These are phyloP conservation scores for Lanmaoa rubissima DNA, from an alignment of 768 basidiomycete species.

Conservation along the genomic window DNA sequence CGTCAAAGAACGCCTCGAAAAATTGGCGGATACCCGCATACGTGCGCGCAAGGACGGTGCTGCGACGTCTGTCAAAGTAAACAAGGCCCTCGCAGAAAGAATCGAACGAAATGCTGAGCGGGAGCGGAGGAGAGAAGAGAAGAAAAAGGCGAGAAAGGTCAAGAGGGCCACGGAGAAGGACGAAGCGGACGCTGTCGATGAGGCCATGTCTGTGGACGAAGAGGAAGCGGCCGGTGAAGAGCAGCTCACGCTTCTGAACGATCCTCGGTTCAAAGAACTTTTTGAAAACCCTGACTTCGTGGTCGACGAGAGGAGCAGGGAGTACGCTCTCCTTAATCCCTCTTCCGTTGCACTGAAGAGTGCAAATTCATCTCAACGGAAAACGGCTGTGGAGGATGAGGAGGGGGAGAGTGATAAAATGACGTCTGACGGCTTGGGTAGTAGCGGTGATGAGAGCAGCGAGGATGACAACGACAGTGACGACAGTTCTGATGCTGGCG, in stretches of 20 bases:
- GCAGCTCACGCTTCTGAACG: slow-evolving; percentile 59
- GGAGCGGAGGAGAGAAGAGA: slow-evolving; percentile 53
- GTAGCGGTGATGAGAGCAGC: slow-evolving; percentile 40
- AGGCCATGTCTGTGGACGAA: slow-evolving; percentile 34
- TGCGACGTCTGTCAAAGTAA: slow-evolving; percentile 40
- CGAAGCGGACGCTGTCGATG: slow-evolving; percentile 34
- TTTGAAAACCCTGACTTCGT: slow-evolving; percentile 91
- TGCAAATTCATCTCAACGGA: slow-evolving; percentile 39
- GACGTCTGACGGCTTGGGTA: slow-evolving; percentile 56
- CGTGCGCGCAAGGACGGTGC: slow-evolving; percentile 63
- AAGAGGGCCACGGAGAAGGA: slow-evolving; percentile 36
- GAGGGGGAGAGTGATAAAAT: slow-evolving; percentile 80
- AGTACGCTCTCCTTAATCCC: slow-evolving; percentile 92
- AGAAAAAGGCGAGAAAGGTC: slow-evolving; percentile 46
- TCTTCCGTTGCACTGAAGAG: slow-evolving; percentile 64
- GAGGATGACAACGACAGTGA: slow-evolving; percentile 44
- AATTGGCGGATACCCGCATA: slow-evolving; percentile 91
- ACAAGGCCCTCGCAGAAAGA: slow-evolving; percentile 87
- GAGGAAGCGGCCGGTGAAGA: slow-evolving; percentile 21
- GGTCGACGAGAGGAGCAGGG: slow-evolving; percentile 85
- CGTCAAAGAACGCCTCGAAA: slow-evolving; percentile 86
- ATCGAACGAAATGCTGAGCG: slow-evolving; percentile 52
- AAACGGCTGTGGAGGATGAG: slow-evolving; percentile 85
- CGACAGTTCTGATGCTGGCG: slow-evolving; percentile 60
- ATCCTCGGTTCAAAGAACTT: slow-evolving; percentile 86